Evolutionary conservation across 2,329 filamentous ascomycete species (phyloP), one percentile per base, ranked within the genome.

Genomic region (Cordyceps cateniannulata): DNA sequence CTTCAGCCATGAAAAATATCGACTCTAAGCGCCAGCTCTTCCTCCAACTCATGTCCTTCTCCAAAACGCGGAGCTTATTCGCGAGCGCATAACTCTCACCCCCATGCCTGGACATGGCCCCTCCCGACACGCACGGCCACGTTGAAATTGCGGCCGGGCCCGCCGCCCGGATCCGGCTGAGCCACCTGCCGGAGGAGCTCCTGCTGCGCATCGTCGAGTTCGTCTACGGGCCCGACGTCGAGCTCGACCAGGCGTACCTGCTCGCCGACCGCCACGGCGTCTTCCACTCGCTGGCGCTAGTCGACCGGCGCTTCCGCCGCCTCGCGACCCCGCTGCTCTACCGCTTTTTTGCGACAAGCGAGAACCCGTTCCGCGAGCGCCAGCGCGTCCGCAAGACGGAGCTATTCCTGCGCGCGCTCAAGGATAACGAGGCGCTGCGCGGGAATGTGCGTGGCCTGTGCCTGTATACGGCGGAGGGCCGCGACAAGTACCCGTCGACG

Each of bases 151-250:
- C 14, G 16, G 51, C 7, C 32, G 32, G 9, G 32, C 10, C 32
- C 32, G 32, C 32, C 32, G 32, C 8, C 14, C 51, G 14, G 22
- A 53, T 40, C 51, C 51, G 51, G 1, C 51, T 53, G 22, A 16
- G 51, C 51, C 51, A 42, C 51, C 35, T 53, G 35, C 51, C 51
- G 16, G 51, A 53, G 35, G 51, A 53, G 51, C 51, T 53, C 32
- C 35, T 53, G 32, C 51, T 53, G 35, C 51, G 51, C 35, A 53
- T 53, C 35, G 51, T 42, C 51, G 51, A 53, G 12, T 53, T 53
- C 18, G 35, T 38, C 1, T 53, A 53, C 35, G 51, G 51, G 16
- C 51, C 51, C 4, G 51, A 53, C 51, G 51, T 53, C 3, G 35
- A 53, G 2, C 35, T 53, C 22, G 51, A 53, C 14, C 22, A 42